Evolutionary conservation across 2,329 filamentous ascomycete genomes (phyloP).

Genomic region (Diaporthe sp.): DNA sequence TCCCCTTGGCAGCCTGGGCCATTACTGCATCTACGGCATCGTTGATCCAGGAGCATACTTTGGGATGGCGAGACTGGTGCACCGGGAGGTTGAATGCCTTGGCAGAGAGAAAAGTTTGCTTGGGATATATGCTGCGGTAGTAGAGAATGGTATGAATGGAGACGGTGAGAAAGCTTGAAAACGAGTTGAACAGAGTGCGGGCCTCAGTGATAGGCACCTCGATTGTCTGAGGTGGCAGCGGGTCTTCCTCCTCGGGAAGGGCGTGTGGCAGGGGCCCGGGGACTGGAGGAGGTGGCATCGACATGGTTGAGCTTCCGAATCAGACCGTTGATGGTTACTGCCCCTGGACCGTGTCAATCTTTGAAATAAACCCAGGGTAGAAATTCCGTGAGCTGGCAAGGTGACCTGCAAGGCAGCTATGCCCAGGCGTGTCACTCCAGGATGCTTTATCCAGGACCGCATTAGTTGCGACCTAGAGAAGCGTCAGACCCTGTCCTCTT

Average conservation of each 20-base stretch:
- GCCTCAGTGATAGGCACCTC: slow-evolving; percentile 57
- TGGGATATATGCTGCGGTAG: slow-evolving; percentile 84
- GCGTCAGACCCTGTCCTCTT: slow-evolving; percentile 11
- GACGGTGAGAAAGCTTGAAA: slow-evolving; percentile 85
- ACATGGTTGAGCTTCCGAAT: slow-evolving; percentile 32
- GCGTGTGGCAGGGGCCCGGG: neutral
- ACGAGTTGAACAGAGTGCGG: slow-evolving; percentile 74
- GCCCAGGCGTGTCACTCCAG: neutral
- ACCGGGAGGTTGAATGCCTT: slow-evolving; percentile 88
- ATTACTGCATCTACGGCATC: slow-evolving; percentile 82
- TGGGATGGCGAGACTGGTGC: slow-evolving; percentile 87
- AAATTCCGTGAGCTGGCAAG: neutral
- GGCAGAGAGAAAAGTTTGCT: slow-evolving; percentile 80
- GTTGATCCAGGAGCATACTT: slow-evolving; percentile 87
- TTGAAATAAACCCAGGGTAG: neutral
- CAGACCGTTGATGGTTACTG: neutral
- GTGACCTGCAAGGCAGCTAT: neutral
- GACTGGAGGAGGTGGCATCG: slow-evolving; percentile 37
- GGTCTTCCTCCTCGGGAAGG: slow-evolving; percentile 13
- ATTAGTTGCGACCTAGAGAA: slow-evolving; percentile 5
- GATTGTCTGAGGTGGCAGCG: slow-evolving; percentile 31
- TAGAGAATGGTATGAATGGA: slow-evolving; percentile 89
- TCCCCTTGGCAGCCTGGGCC: slow-evolving; percentile 74
- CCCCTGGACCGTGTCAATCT: neutral
- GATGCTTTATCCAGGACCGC: slow-evolving; percentile 5